These are phyloP conservation scores for Beta lomatogona DNA, from an alignment of 179 eudicot species.

Conservation along the genomic window DNA sequence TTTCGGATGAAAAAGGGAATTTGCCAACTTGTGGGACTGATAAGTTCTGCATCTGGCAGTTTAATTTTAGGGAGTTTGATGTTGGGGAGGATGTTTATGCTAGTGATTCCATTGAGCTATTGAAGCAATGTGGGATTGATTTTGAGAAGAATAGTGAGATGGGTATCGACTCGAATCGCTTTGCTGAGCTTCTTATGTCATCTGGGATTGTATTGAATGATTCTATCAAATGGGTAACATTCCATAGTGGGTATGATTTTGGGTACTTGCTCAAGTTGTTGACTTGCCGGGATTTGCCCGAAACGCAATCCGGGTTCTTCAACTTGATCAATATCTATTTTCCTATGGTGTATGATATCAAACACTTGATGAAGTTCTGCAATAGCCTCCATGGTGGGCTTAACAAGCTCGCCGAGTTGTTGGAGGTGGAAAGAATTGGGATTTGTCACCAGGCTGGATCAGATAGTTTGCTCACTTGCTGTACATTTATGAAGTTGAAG, in stretches of 20 bases:
- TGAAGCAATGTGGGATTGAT: slow-evolving; percentile 51
- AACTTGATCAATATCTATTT: slow-evolving; percentile 42
- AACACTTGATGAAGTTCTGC: slow-evolving; percentile 55
- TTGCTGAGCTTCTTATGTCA: slow-evolving; percentile 50
- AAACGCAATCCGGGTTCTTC: slow-evolving; percentile 43
- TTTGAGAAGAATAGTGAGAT: slow-evolving; percentile 40
- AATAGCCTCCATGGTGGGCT: slow-evolving; percentile 53
- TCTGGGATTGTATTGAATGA: slow-evolving; percentile 50
- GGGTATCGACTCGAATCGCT: slow-evolving; percentile 47
- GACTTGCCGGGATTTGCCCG: slow-evolving; percentile 40
- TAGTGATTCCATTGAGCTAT: slow-evolving; percentile 47
- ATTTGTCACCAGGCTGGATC: slow-evolving; percentile 50
- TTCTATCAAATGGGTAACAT: slow-evolving; percentile 45
- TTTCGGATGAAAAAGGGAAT: slow-evolving; percentile 51
- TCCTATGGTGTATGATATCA: slow-evolving; percentile 48
- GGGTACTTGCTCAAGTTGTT: slow-evolving; percentile 47
- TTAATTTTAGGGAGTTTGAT: slow-evolving; percentile 49
- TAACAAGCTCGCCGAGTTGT: slow-evolving; percentile 46
- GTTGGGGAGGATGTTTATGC: slow-evolving; percentile 50
- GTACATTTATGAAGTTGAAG: slow-evolving; percentile 49
- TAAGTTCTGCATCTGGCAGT: slow-evolving; percentile 50
- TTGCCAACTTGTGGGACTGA: slow-evolving; percentile 48
- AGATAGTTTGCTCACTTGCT: slow-evolving; percentile 48
- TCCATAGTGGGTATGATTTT: slow-evolving; percentile 52
- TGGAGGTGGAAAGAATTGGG: slow-evolving; percentile 46